Evolutionary conservation across 352 stramenopile species (phyloP).

Genomic region (Globisporangium radiosum): DNA sequence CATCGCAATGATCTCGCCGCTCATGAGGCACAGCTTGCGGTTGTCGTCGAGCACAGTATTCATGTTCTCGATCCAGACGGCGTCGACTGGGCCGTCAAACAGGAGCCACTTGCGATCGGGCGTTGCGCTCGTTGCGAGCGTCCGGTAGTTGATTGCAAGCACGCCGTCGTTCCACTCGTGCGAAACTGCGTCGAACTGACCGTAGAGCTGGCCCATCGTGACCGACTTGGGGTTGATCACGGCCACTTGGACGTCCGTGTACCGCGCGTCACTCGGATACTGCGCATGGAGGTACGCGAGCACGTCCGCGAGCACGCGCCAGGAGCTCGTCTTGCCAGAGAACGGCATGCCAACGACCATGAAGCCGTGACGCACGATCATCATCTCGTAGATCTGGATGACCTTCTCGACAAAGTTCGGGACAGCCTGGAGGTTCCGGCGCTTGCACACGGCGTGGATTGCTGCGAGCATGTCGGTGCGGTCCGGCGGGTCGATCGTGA

Average conservation of each 20-base stretch:
- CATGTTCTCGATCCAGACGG: conserved; percentile 95
- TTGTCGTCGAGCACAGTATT: conserved; percentile 95
- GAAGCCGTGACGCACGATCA: conserved; percentile 94
- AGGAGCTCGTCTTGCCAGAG: conserved; percentile 90
- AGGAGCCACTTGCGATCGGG: conserved; percentile 89
- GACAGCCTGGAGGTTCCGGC: conserved; percentile 82
- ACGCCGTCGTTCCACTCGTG: conserved; percentile 94
- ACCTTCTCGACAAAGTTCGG: conserved; percentile 91
- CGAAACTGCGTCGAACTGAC: conserved; percentile 91
- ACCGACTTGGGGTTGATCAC: conserved; percentile 94
- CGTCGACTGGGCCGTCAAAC: conserved; percentile 91
- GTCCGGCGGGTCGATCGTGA: conserved; percentile 85
- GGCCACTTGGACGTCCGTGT: conserved; percentile 65
- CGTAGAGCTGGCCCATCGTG: conserved; percentile 91
- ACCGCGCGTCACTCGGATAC: conserved; percentile 61
- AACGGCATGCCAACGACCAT: conserved; percentile 95
- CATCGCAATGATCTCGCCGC: conserved; percentile 94
- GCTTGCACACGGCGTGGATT: conserved; percentile 75
- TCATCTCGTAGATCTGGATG: conserved; percentile 96
- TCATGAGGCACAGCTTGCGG: conserved; percentile 92
- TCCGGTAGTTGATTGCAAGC: conserved; percentile 90
- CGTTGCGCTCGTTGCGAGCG: conserved; percentile 68
- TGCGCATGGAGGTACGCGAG: conserved; percentile 68
- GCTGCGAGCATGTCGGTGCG: conserved; percentile 78
- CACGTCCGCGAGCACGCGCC: conserved; percentile 87